These are phyloP conservation scores for Limonomyces culmigenus DNA, from an alignment of 1,284 basidiomycete genomes.

Conservation along the genomic window DNA sequence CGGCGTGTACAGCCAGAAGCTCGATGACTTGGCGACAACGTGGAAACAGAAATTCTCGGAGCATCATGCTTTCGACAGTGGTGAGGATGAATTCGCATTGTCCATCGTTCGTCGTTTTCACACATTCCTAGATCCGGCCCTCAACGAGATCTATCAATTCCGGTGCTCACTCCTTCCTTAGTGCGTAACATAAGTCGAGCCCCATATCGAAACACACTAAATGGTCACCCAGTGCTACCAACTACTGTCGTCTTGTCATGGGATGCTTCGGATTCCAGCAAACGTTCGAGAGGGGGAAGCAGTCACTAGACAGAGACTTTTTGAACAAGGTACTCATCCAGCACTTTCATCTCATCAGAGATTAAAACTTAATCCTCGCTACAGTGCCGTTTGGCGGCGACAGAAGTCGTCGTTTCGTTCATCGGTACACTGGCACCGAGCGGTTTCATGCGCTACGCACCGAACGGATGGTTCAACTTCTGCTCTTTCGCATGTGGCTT, in stretches of 20 bases:
- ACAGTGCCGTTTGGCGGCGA: conserved; percentile 59
- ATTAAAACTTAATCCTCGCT: conserved; percentile 2
- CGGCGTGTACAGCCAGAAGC: conserved; percentile 35
- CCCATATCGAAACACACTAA: conserved; percentile 2
- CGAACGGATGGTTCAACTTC: conserved; percentile 76
- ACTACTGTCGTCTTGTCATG: conserved; percentile 71
- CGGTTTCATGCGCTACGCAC: conserved; percentile 68
- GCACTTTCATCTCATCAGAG: not conserved
- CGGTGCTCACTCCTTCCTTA: conserved; percentile 59
- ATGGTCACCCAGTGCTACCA: conserved; percentile 33
- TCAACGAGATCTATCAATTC: too few species aligned
- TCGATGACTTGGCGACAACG: conserved; percentile 43
- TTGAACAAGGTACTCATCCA: conserved; percentile 42
- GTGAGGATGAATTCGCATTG: not conserved
- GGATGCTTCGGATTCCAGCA: conserved; percentile 76
- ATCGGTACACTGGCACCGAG: conserved; percentile 48
- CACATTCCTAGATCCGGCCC: conserved; percentile 19
- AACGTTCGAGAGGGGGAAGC: conserved; percentile 54
- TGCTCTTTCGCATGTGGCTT: conserved; percentile 76
- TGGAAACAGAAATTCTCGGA: conserved; percentile 40
- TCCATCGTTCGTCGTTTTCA: not conserved
- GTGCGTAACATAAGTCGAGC: conserved; percentile 22
- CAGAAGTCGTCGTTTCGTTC: conserved; percentile 46
- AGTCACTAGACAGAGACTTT: conserved; percentile 43
- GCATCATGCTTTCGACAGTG: conserved; percentile 27